Percentiles rank a stretch among this genome's conserved stretches.
phyloP scores from a whole-genome alignment of 164 flowering plant species.

The Piper longum region DNA sequence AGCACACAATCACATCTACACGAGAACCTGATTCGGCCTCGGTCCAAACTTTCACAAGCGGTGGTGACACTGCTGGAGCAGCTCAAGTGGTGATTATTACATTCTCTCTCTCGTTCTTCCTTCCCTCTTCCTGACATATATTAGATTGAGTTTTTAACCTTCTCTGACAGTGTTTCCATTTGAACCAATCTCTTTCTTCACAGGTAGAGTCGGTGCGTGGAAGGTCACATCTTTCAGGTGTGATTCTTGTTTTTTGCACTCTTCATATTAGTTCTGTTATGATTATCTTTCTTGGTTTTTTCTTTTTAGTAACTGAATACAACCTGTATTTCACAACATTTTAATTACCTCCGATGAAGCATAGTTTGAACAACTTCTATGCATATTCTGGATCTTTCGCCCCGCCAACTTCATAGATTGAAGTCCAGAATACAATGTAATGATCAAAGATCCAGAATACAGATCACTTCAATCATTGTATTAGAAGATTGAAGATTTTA shows the following conservation, averaged over 20 bases:
- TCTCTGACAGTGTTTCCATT: no score
- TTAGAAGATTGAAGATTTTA: no score
- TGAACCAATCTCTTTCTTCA: background rate
- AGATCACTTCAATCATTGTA: no score
- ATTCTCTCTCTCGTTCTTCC: background rate
- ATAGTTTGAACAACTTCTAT: no score
- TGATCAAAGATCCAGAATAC: no score
- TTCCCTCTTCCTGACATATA: background rate
- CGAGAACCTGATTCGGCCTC: slow-evolving; percentile 27
- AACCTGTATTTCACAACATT: no score
- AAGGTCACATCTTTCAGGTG: slow-evolving; percentile 13
- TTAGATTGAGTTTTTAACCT: background rate
- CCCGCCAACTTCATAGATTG: no score
- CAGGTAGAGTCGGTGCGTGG: slow-evolving; percentile 9
- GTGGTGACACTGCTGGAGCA: slow-evolving; percentile 14
- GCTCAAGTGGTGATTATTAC: slow-evolving; percentile 17
- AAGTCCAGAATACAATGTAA: no score
- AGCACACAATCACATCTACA: slow-evolving; percentile 8
- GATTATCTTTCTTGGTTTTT: no score
- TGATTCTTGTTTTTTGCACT: background rate
- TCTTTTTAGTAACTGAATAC: no score
- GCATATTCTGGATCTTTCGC: no score
- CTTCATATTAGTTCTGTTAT: background rate
- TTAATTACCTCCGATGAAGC: no score
- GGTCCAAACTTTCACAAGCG: slow-evolving; percentile 6